phyloP scores from a whole-genome alignment of 2,329 filamentous ascomycete genomes.

The Botrytis cinerea region DNA sequence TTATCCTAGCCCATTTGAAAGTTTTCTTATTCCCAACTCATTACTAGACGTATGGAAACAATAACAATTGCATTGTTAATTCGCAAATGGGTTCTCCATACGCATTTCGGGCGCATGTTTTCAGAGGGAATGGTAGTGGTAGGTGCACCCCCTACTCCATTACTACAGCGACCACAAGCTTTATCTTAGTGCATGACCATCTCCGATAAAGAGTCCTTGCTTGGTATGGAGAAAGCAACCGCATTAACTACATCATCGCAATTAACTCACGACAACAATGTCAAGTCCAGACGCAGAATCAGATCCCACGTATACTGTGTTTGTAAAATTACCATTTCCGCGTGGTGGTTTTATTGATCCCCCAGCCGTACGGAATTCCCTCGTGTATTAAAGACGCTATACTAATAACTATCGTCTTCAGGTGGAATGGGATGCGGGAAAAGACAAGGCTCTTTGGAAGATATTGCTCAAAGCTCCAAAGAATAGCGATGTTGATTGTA shows the following conservation, averaged over 20 bases:
- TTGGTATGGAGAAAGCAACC: slow-evolving; percentile 21
- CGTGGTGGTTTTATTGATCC: slow-evolving; percentile 89
- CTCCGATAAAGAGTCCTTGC: slow-evolving; percentile 29
- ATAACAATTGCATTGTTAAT: not conserved
- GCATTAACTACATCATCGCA: slow-evolving; percentile 2
- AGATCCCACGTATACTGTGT: slow-evolving; percentile 60
- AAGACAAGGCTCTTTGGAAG: slow-evolving; percentile 89
- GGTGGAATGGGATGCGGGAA: slow-evolving; percentile 85
- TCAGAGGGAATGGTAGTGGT: not conserved
- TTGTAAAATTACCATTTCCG: slow-evolving; percentile 86
- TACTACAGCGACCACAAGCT: slow-evolving; percentile 9
- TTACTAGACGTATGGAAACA: too few relatives aligned
- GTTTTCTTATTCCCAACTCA: not conserved
- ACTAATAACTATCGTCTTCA: slow-evolving; percentile 43
- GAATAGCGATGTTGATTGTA: slow-evolving; percentile 83
- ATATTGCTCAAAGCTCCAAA: slow-evolving; percentile 80
- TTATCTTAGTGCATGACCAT: slow-evolving; percentile 33
- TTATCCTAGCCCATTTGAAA: not conserved
- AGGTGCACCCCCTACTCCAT: not conserved
- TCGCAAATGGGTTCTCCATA: not conserved
- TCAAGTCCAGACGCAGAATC: slow-evolving; percentile 26
- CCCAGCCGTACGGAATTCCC: slow-evolving; percentile 62
- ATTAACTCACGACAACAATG: slow-evolving; percentile 31
- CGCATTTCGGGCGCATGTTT: not conserved
- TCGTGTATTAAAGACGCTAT: not conserved